These are phyloP conservation scores for Ophiocordyceps unilateralis DNA, from an alignment of 2,329 filamentous ascomycete genomes.

Conservation along the genomic window DNA sequence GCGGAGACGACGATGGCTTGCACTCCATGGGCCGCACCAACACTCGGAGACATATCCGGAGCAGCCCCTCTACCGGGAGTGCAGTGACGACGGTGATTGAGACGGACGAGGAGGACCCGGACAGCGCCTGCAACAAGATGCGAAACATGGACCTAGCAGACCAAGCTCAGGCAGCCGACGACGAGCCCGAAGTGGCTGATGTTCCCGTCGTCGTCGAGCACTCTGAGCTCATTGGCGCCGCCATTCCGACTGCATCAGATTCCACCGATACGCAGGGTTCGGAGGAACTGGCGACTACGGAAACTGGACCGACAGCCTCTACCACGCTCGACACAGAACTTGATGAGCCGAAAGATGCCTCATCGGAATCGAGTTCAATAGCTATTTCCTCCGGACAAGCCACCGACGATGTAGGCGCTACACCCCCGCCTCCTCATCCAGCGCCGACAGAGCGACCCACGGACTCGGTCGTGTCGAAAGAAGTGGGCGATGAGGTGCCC, in stretches of 20 bases:
- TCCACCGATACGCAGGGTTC: no score
- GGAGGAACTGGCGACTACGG: not conserved
- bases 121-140: constrained; percentile 27
- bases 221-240: constrained; percentile 9
- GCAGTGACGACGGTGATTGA: constrained; percentile 70
- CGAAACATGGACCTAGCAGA: constrained; percentile 28
- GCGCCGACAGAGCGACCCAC: not conserved
- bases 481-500: not conserved
- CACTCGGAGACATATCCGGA: constrained; percentile 64
- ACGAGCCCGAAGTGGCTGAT: constrained; percentile 22
- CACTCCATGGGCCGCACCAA: constrained; percentile 44
- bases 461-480: not conserved
- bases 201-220: constrained; percentile 24
- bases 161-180: constrained; percentile 30
- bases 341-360: not conserved
- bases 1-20: constrained; percentile 33
- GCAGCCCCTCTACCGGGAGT: constrained; percentile 63
- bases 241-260: constrained; percentile 1
- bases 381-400: not conserved
- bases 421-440: not conserved
- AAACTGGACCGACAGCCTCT: not conserved
- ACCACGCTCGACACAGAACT: not conserved
- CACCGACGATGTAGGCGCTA: not conserved
- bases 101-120: constrained; percentile 56
- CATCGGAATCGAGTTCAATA: not conserved